phyloP scores from a whole-genome alignment of 495 filamentous ascomycete genomes.

The Hypoxylon trugodes region DNA sequence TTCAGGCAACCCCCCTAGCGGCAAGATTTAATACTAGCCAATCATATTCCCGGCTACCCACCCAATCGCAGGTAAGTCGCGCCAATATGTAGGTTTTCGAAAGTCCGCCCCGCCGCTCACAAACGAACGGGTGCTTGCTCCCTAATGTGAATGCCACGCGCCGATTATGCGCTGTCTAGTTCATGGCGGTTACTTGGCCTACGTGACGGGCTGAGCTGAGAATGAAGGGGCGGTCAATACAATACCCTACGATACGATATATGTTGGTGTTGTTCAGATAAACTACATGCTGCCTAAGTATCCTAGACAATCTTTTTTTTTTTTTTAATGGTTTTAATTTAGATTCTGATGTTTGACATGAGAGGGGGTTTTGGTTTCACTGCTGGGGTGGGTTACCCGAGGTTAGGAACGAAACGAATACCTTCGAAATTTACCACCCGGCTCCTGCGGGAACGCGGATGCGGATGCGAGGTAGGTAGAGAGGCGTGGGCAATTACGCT shows the following conservation, averaged over 20 bases:
- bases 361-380: not conserved
- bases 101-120: not conserved
- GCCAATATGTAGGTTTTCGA: not conserved
- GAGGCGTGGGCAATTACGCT: no score
- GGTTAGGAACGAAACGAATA: not conserved
- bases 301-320: not conserved
- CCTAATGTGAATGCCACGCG: slow-evolving; percentile 26
- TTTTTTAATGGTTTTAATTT: not conserved
- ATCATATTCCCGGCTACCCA: not conserved
- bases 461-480: no score
- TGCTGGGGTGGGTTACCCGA: slow-evolving; percentile 5
- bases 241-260: no score
- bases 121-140: not conserved
- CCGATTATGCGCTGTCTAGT: not conserved
- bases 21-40: slow-evolving; percentile 23
- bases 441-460: slow-evolving; percentile 19
- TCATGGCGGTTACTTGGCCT: not conserved
- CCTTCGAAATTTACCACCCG: no score
- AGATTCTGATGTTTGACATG: not conserved
- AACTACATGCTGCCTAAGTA: no score
- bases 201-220: no score
- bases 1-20: slow-evolving; percentile 27
- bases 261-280: no score
- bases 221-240: no score
- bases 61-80: not conserved